Evolutionary conservation across 2,329 filamentous ascomycete species (phyloP).

Genomic region (Aspergillus sp.): DNA sequence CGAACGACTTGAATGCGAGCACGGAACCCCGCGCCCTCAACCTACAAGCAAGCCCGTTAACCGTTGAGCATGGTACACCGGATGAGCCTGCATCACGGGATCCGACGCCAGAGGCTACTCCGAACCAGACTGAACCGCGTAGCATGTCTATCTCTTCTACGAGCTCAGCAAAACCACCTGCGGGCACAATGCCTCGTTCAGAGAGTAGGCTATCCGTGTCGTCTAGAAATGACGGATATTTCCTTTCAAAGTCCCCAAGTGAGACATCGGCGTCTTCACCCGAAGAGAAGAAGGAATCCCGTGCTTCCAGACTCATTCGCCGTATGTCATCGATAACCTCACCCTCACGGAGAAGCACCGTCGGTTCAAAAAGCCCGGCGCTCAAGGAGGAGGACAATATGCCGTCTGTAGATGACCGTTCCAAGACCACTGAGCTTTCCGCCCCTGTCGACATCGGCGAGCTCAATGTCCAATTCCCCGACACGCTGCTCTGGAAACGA

Average conservation of each 20-base stretch:
- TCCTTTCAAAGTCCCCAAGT: conserved; percentile 28
- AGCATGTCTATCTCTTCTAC: conserved; percentile 42
- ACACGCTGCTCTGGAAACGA: conserved; percentile 94
- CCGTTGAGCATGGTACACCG: conserved; percentile 64
- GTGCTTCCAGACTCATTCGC: conserved; percentile 63
- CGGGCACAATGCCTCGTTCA: conserved; percentile 33
- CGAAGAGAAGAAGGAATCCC: conserved; percentile 55
- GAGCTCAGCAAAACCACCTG: conserved; percentile 42
- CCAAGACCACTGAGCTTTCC: conserved; percentile 27
- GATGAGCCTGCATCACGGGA: conserved; percentile 21
- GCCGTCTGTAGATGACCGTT: conserved; percentile 23
- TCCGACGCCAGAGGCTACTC: conserved; percentile 18
- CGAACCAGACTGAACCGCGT: conserved; percentile 31
- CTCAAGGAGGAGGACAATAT: conserved; percentile 38
- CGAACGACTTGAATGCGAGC: conserved; percentile 26
- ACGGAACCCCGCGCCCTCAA: conserved; percentile 40
- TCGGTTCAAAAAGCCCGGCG: conserved; percentile 34
- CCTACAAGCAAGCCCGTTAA: conserved; percentile 57
- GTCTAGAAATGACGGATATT: conserved; percentile 37
- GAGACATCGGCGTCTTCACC: conserved; percentile 31
- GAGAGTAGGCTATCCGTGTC: conserved; percentile 42
- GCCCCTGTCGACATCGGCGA: conserved; percentile 75
- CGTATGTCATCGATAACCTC: conserved; percentile 63
- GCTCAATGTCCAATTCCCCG: conserved; percentile 95
- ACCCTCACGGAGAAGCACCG: conserved; percentile 51